Evolutionary conservation across 192 early-diverging fungal genomes (phyloP), one percentile per base, ranked within the genome.

Genomic region (Ramicandelaber brevisporus): DNA sequence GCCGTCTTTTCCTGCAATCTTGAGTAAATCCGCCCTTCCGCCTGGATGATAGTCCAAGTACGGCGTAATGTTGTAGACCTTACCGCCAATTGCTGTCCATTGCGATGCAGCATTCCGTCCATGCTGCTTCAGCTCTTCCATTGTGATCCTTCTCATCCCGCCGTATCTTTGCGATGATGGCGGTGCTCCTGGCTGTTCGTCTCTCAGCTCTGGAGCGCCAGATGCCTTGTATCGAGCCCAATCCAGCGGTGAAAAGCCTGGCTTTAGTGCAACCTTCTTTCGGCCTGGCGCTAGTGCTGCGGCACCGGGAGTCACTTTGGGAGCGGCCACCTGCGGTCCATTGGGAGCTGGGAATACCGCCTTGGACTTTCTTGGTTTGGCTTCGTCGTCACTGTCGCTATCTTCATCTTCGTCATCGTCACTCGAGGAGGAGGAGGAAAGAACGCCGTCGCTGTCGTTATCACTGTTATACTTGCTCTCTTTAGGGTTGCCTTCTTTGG

Each of bases 1-100:
- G 3, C 78, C 83, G 30, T 97, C 90, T 33, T 76, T 77, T 21
- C 90, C 90, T 3, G 92, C 87, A n/a, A 48, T 56, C 7, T 71
- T 56, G 71, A 82, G 62, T 13, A 82, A 33, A 34, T 78, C 63
- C 30, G 64, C 63, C 20, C 62, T 57, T 24, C 85, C 92, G 15
- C 92, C 89, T 17, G 84, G 86, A 47, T 88, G 85, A 45, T 77
- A 97, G 21, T 77, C 67, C 9, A 87, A 14, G 47, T 93, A 93
- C 3, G 66, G 48, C 16, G 86, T 89, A 24, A 82, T 59, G 42
- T 88, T 88, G 53, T 89, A 97, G 1, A 96, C 70, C 42, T 83
- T 85, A 14, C 82, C 80, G 13, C 69, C 64, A 25, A 92, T 58
- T 9, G 73, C 82, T 78, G 13, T 70, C 64, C 24, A 92, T 58